Evolutionary conservation across 2,329 filamentous ascomycete genomes (phyloP).

Genomic region (Ophiognomonia clavigignenti-juglandacearum): DNA sequence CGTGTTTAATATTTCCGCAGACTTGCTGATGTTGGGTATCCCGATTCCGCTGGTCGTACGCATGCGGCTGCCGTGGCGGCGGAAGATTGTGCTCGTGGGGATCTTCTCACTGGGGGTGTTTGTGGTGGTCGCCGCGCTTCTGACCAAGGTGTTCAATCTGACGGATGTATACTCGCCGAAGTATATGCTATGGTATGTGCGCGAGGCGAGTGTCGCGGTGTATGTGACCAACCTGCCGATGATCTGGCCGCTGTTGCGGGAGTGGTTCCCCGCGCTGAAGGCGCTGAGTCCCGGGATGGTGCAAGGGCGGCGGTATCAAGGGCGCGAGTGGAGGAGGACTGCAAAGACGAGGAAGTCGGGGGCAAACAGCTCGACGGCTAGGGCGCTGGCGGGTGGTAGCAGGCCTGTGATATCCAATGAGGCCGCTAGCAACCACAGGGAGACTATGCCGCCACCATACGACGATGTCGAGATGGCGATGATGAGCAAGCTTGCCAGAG

Average conservation of each 20-base stretch:
- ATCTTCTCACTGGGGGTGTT: conserved; percentile 47
- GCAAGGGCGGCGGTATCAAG: no score
- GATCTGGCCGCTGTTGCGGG: conserved; percentile 45
- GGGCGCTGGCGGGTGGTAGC: no score
- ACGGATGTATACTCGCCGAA: conserved; percentile 21
- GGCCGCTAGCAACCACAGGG: no score
- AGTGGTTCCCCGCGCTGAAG: conserved; percentile 8
- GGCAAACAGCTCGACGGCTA: no score
- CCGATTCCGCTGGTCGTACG: conserved; percentile 40
- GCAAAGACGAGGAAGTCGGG: no score
- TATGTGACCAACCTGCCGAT: conserved; percentile 49
- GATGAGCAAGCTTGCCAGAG: no score
- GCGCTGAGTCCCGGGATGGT: no score
- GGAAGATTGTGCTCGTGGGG: conserved; percentile 39
- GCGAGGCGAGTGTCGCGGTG: conserved; percentile 48
- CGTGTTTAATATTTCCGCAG: conserved; percentile 43
- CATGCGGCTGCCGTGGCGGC: conserved; percentile 34
- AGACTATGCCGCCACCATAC: no score
- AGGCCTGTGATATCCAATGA: no score
- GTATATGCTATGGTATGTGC: conserved; percentile 47
- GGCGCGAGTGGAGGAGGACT: no score
- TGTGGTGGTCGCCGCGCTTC: conserved; percentile 34
- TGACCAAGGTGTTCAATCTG: conserved; percentile 44
- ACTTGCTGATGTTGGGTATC: conserved; percentile 41
- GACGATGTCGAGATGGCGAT: no score